Base-by-base conservation (phyloP, 345 rosid species). In the Eucalyptus caleyi region DNA sequence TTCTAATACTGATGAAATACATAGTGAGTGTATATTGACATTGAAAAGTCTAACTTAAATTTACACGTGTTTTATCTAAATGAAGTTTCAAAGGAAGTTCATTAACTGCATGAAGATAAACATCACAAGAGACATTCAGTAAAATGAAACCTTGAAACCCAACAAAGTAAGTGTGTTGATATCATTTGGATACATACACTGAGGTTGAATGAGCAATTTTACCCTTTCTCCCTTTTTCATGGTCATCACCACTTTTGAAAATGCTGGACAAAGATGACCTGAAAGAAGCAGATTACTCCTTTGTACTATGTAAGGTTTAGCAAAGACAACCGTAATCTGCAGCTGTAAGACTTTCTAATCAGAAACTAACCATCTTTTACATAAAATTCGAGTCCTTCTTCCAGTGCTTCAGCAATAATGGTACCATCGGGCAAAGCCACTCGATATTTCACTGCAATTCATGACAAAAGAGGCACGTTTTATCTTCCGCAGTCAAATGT, bases 171-270 rank as follows among this genome's bases (percentile, higher is more conserved):
- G 77, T n/a, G 40, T 2, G 19, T 1, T 15, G 4, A 65, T 65
- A n/a, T 77, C 47, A 11, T 56, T 16, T 23, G 26, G 87, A 82
- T 59, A 89, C 94, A 30, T 92, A 95, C 96, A 93, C 49, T 92
- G 93, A 86, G 95, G 95, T 69, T 93, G 95, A 86, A 95, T 92
- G 72, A 91, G 91, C 87, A 95, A 91, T 90, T 92, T 89, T 82
- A 86, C 94, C 88, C 92, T 95, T 92, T 95, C 97, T 69, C 96
- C 94, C 50, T 83, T 87, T 88, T 56, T 91, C 97, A 95, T 94
- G 91, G 95, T 95, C 89, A 86, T n/a, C 47, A 93, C 88, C 54
- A 93, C 94, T 90, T 93, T 94, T 10, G 93, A 54, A 89, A 95
- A 86, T 81, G 95, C 95, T 47, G 93, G 90, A 89, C 92, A 95